These are phyloP conservation scores for Acer yangbiense DNA, from an alignment of 345 rosid genomes.

Conservation along the genomic window DNA sequence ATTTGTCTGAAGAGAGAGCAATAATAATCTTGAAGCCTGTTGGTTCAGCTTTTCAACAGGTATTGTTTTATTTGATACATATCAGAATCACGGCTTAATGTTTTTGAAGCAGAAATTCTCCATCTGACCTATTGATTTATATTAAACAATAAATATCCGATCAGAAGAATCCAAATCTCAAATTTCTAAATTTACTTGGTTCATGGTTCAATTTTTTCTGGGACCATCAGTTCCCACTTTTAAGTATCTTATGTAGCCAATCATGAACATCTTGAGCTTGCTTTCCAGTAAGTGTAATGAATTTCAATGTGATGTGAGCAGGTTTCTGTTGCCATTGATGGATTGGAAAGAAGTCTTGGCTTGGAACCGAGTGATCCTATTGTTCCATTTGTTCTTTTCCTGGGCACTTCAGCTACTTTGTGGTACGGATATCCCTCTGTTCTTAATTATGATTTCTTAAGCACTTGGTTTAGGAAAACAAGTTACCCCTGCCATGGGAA, in stretches of 20 bases:
- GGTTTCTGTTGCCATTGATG: slow-evolving; percentile 59
- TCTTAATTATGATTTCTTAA: slow-evolving; percentile 17
- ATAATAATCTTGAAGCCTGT: slow-evolving; percentile 53
- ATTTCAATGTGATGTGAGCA: slow-evolving; percentile 26
- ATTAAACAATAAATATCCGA: background rate
- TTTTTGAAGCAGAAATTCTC: background rate
- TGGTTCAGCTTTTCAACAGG: slow-evolving; percentile 72
- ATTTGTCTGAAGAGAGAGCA: slow-evolving; percentile 70
- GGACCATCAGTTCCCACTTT: slow-evolving; percentile 3
- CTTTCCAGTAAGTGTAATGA: slow-evolving; percentile 4
- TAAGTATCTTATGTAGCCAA: background rate
- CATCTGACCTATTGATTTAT: background rate
- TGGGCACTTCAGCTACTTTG: slow-evolving; percentile 70
- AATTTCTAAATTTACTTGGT: background rate
- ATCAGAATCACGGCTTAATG: slow-evolving; percentile 1
- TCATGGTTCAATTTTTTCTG: slow-evolving; percentile 10
- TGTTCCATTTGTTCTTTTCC: slow-evolving; percentile 61
- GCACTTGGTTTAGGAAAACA: slow-evolving; percentile 14
- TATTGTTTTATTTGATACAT: slow-evolving; percentile 33
- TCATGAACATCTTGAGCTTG: slow-evolving; percentile 12
- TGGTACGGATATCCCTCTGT: slow-evolving; percentile 69
- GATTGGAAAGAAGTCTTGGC: slow-evolving; percentile 72
- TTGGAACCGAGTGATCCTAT: slow-evolving; percentile 87
- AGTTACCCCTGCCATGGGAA: slow-evolving; percentile 31
- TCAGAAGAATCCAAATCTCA: background rate